Conservation (phyloP, 2,329 filamentous ascomycete species). For the Pseudogymnoascus sp. region DNA sequence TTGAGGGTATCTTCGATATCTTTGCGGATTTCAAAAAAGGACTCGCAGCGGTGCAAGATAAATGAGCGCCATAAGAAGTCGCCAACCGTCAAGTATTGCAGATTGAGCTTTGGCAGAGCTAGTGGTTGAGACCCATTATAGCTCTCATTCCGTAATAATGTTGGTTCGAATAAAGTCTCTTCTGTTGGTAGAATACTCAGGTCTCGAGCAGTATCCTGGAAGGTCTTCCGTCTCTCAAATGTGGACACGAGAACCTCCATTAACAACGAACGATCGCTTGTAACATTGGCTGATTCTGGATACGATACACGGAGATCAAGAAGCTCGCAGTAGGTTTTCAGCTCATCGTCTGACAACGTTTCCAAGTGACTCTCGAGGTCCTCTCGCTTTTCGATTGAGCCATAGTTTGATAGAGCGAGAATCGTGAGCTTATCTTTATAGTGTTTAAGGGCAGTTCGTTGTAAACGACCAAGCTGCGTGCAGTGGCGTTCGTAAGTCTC, state of each 20-base stretch:
- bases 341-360: conserved; percentile 64
- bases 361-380: conserved; percentile 73
- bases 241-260: conserved; percentile 65
- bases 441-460: conserved; percentile 67
- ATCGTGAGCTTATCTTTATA: conserved; percentile 91
- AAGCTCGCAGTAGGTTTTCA: conserved; percentile 58
- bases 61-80: conserved; percentile 97
- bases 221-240: conserved; percentile 71
- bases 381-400: conserved; percentile 69
- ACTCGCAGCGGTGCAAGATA: conserved; percentile 78
- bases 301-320: conserved; percentile 79
- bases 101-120: conserved; percentile 85
- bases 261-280: conserved; percentile 55
- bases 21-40: conserved; percentile 88
- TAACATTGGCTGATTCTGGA: conserved; percentile 60
- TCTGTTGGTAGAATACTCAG: conserved; percentile 81
- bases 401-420: conserved; percentile 85
- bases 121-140: conserved; percentile 84
- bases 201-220: conserved; percentile 68
- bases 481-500: conserved; percentile 78
- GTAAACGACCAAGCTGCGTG: conserved; percentile 65
- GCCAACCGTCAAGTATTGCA: conserved; percentile 89
- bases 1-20: conserved; percentile 79
- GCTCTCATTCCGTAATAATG: conserved; percentile 69
- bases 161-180: conserved; percentile 66